A percentile compares a stretch with the other conserved stretches of the same genome.
These are phyloP conservation scores for Pichia heedii DNA, from an alignment of 805 yeast species.

Conservation along the genomic window DNA sequence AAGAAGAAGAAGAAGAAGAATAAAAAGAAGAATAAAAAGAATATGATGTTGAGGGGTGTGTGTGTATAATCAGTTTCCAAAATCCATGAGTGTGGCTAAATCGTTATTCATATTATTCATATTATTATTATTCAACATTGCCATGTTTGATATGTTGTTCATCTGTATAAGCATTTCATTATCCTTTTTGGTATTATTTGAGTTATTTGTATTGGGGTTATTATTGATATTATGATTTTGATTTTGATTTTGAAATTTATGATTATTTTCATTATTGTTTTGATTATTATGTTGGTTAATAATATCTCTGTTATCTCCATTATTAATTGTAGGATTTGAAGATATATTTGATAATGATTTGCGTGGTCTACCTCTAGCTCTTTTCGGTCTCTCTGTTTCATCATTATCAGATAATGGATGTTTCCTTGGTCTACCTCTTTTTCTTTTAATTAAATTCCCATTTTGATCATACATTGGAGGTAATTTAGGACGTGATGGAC, in stretches of 20 bases:
- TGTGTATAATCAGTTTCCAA: neutral
- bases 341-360: neutral
- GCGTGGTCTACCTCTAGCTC: conserved; percentile 6
- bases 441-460: conserved; percentile 1
- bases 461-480: conserved; percentile 5
- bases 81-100: neutral
- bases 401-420: neutral
- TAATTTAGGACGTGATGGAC: conserved; percentile 6
- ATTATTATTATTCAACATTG: neutral
- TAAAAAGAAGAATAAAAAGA: too few relatives aligned
- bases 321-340: too few relatives aligned
- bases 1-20: too few relatives aligned
- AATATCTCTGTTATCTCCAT: too few relatives aligned
- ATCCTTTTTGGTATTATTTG: neutral
- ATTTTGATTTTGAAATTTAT: too few relatives aligned
- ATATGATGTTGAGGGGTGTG: too few relatives aligned
- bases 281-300: too few relatives aligned
- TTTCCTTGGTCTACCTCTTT: conserved; percentile 8
- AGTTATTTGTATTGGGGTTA: neutral
- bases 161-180: neutral
- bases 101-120: too few relatives aligned
- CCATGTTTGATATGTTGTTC: neutral
- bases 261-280: too few relatives aligned
- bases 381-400: neutral
- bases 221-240: neutral